phyloP scores from a whole-genome alignment of 2,329 filamentous ascomycete species.

The Colletotrichum sp. region DNA sequence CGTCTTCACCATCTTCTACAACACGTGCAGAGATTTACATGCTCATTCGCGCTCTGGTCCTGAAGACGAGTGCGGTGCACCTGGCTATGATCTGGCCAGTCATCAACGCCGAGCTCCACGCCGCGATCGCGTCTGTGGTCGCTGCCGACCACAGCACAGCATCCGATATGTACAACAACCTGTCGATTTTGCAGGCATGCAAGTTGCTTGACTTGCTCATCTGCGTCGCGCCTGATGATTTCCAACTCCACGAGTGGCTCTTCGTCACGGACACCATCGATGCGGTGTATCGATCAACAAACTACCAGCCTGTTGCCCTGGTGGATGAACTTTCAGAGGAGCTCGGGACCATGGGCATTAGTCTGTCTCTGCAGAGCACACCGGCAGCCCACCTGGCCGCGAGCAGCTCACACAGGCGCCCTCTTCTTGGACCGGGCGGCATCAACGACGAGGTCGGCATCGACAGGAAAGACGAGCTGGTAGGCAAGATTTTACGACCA shows the following conservation, averaged over 20 bases:
- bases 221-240: constrained; percentile 88
- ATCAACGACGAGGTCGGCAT: constrained; percentile 61
- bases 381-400: constrained; percentile 40
- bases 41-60: constrained; percentile 79
- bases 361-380: constrained; percentile 37
- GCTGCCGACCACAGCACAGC: constrained; percentile 67
- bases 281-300: constrained; percentile 81
- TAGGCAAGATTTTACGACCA: constrained; percentile 79
- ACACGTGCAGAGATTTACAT: constrained; percentile 91
- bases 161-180: constrained; percentile 76
- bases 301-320: constrained; percentile 74
- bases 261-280: constrained; percentile 98
- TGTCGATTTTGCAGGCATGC: constrained; percentile 85
- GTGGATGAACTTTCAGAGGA: constrained; percentile 85
- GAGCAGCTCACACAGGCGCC: constrained; percentile 44
- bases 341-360: constrained; percentile 55
- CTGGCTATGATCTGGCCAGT: constrained; percentile 89
- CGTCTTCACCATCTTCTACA: constrained; percentile 88
- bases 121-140: constrained; percentile 76
- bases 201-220: constrained; percentile 92
- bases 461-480: constrained; percentile 70
- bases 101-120: constrained; percentile 84
- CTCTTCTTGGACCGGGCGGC: constrained; percentile 56
- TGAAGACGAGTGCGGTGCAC: constrained; percentile 80
- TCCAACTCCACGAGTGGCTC: constrained; percentile 97